A percentile compares a stretch with the other conserved stretches of the same genome.
Evolutionary conservation across 148 eudicot species (phyloP).

Genomic region (Salicornia ramosissima): DNA sequence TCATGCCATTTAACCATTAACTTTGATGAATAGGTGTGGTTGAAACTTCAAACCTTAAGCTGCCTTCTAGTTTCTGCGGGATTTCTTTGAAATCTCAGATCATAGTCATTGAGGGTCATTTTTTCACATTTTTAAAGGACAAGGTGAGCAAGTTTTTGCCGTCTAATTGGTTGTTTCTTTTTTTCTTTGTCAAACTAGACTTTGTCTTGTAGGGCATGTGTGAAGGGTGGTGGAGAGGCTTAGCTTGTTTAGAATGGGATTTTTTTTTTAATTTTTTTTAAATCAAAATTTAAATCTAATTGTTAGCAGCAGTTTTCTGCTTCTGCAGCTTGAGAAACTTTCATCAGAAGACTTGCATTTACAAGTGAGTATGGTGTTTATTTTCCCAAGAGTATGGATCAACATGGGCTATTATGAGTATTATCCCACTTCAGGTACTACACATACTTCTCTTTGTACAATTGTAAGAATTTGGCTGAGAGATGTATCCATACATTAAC

Average conservation of each 20-base stretch:
- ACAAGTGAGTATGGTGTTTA: conserved; percentile 45
- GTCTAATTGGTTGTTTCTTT: conserved; percentile 2
- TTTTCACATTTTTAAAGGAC: conserved; percentile 62
- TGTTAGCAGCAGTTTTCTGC: conserved; percentile 6
- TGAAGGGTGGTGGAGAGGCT: neutral
- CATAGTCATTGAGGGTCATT: conserved; percentile 97
- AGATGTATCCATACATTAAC: too few relatives aligned
- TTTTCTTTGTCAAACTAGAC: neutral
- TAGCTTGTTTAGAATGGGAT: neutral
- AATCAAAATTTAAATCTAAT: neutral
- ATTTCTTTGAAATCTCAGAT: conserved; percentile 92
- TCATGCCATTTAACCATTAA: conserved; percentile 9
- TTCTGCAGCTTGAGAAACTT: conserved; percentile 82
- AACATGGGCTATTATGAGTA: too few relatives aligned
- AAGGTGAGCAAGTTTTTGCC: conserved; percentile 47
- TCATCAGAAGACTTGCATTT: conserved; percentile 64
- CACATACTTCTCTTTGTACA: too few relatives aligned
- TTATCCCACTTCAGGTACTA: too few relatives aligned
- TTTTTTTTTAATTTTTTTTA: neutral
- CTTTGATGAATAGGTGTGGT: conserved; percentile 71
- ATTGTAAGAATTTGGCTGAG: too few relatives aligned
- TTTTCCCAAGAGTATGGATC: neutral
- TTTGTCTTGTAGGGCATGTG: neutral
- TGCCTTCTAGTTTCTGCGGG: conserved; percentile 90
- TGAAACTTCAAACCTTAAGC: conserved; percentile 96